Percentiles rank a stretch among this genome's conserved stretches.
These are phyloP conservation scores for Entomophthora muscae DNA, from an alignment of 371 early-diverging fungal genomes.

Conservation along the genomic window DNA sequence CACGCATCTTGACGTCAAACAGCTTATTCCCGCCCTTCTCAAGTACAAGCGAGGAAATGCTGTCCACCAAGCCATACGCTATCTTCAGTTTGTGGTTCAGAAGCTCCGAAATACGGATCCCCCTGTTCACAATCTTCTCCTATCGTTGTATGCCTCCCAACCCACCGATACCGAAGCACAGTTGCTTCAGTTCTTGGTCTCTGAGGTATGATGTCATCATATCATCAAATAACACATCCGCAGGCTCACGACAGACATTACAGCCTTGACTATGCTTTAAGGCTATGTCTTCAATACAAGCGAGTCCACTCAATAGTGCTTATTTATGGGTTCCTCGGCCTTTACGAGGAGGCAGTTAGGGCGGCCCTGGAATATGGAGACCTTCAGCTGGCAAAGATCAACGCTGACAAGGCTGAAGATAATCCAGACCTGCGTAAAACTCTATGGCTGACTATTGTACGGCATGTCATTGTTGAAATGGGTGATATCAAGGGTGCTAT, in stretches of 20 bases:
- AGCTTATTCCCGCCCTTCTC: slow-evolving; percentile 75
- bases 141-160: slow-evolving; percentile 66
- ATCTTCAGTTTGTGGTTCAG: slow-evolving; percentile 63
- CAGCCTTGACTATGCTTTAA: slow-evolving; percentile 70
- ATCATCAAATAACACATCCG: neutral
- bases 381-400: slow-evolving; percentile 66
- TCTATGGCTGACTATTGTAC: slow-evolving; percentile 84
- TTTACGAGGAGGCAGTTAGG: slow-evolving; percentile 76
- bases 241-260: slow-evolving; percentile 53
- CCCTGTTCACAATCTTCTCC: slow-evolving; percentile 75
- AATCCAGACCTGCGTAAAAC: slow-evolving; percentile 60
- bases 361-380: slow-evolving; percentile 63
- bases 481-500: slow-evolving; percentile 77
- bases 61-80: slow-evolving; percentile 74
- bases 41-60: slow-evolving; percentile 23
- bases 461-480: slow-evolving; percentile 59
- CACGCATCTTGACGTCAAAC: slow-evolving; percentile 53
- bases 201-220: slow-evolving; percentile 24
- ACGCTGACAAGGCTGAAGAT: slow-evolving; percentile 81
- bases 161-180: slow-evolving; percentile 38
- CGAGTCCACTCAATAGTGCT: slow-evolving; percentile 63
- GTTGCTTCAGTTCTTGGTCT: slow-evolving; percentile 44
- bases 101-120: slow-evolving; percentile 60
- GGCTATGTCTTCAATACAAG: slow-evolving; percentile 52
- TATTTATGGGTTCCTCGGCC: slow-evolving; percentile 63